phyloP scores from a whole-genome alignment of 2,329 filamentous ascomycete genomes.

The Aureobasidium sp. region DNA sequence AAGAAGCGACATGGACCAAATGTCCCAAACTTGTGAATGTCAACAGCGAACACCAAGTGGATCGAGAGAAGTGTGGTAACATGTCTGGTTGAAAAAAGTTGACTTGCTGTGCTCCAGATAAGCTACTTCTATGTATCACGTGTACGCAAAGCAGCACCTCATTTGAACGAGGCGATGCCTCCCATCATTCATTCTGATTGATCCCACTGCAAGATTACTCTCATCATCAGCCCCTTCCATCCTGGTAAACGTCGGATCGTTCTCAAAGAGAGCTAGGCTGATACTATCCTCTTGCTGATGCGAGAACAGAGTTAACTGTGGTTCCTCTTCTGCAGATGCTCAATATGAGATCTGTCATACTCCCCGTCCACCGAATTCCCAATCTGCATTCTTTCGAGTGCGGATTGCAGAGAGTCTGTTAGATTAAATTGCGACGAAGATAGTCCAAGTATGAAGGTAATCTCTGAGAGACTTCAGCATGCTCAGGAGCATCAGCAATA shows the following conservation, averaged over 20 bases:
- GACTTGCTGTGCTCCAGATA: neutral
- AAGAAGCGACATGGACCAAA: too few species aligned
- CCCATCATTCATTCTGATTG: neutral
- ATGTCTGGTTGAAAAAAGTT: neutral
- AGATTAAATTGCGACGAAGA: neutral
- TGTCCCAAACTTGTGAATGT: too few species aligned
- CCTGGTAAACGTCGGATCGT: too few species aligned
- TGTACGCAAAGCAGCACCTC: neutral
- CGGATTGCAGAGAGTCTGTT: too few species aligned
- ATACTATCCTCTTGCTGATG: too few species aligned
- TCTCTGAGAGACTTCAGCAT: neutral
- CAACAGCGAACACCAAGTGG: too few species aligned
- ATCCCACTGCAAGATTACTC: neutral
- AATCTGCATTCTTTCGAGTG: too few species aligned
- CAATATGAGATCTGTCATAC: neutral
- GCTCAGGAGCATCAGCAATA: neutral
- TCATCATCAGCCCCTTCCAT: neutral
- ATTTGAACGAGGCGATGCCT: neutral
- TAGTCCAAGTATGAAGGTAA: neutral
- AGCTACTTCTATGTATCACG: neutral
- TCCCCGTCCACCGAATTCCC: too few species aligned
- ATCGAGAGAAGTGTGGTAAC: too few species aligned
- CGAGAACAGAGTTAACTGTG: neutral
- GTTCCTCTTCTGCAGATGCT: neutral
- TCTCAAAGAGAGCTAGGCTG: too few species aligned